Base-by-base conservation (phyloP, 2,329 filamentous ascomycete species). In the Alternaria arbusti region DNA sequence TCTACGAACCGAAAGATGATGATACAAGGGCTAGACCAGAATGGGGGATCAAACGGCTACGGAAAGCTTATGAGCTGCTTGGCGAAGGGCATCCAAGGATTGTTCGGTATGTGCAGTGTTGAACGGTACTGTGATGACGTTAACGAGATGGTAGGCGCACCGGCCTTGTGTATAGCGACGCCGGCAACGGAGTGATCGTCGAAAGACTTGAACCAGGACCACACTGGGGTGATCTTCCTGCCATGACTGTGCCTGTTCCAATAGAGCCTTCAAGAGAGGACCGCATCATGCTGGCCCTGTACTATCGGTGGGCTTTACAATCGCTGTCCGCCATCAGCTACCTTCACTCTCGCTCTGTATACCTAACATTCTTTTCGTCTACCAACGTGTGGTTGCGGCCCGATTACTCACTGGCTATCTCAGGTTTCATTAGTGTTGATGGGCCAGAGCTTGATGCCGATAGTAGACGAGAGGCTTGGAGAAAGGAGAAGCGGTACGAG, bases 271-370 rank as follows among this genome's bases (percentile, higher is more conserved):
- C 46, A 3, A 43, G 45, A 46, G 40, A 54, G 4, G 60, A 65
- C 6, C 43, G 15, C 28, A 7, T 59, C 9, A 63, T 67, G 54
- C 15, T 67, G 28, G 57, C 44, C 5, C 6, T 67, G 13, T 67
- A 62, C 9, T 67, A 62, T 13, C 64, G 61, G 2, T 67, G 64
- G 64, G 57, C 64, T 1, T 59, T 67, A 4, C 64, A 67, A 22
- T 40, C 20, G 6, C 61, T 67, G 23, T 56, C 64, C 15, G 64
- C 64, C 7, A 36, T 65, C 9, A 26, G n/a, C 9, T 59, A 44
- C 22, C 9, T 44, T 3, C 58, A 65, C 22, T 64, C 64, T 5
- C 58, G 28, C n/a, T 44, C 43, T 5, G 23, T 67, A 22, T 67
- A 58, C 40, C 9, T 62, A 4, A 46, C 36, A 3, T 57, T 26